phyloP scores from a whole-genome alignment of 805 yeast genomes.

The Pichia thaimueangensis region DNA sequence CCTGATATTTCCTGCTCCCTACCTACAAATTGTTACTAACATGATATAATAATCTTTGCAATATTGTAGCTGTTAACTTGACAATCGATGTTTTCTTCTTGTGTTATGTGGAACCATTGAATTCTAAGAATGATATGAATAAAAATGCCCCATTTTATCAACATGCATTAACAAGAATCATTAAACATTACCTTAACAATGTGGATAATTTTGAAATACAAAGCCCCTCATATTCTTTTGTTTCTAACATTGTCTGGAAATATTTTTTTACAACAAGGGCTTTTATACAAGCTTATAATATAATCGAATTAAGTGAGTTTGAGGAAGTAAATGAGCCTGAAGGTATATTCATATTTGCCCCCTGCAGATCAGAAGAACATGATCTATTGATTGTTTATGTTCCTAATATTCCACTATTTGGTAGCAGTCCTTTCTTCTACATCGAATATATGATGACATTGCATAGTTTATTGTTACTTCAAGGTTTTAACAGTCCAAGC shows the following conservation, averaged over 20 bases:
- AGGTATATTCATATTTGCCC: slow-evolving; percentile 27
- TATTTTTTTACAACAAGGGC: slow-evolving; percentile 27
- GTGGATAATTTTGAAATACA: slow-evolving; percentile 11
- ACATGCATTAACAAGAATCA: slow-evolving; percentile 18
- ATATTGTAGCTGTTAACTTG: slow-evolving; percentile 17
- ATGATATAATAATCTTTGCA: background rate
- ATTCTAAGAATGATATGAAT: slow-evolving; percentile 23
- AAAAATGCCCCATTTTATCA: slow-evolving; percentile 29
- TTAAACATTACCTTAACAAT: slow-evolving; percentile 18
- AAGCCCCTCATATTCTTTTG: slow-evolving; percentile 22
- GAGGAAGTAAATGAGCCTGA: slow-evolving; percentile 15
- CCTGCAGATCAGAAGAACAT: slow-evolving; percentile 27
- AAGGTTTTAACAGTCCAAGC: slow-evolving; percentile 45
- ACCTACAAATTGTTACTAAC: no score
- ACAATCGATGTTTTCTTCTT: slow-evolving; percentile 22
- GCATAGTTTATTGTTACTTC: slow-evolving; percentile 36
- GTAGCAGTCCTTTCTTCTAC: slow-evolving; percentile 35
- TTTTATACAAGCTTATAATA: slow-evolving; percentile 29
- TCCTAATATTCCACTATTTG: slow-evolving; percentile 38
- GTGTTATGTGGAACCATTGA: slow-evolving; percentile 28
- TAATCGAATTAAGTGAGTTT: slow-evolving; percentile 29
- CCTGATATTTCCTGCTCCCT: no score
- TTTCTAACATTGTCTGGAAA: slow-evolving; percentile 29
- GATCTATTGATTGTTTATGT: slow-evolving; percentile 40
- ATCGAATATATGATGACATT: slow-evolving; percentile 39